Percentiles rank a stretch among this genome's conserved stretches.
Evolutionary conservation across 1,284 basidiomycete species (phyloP).

Genomic region (Phellinidium pouzarii): DNA sequence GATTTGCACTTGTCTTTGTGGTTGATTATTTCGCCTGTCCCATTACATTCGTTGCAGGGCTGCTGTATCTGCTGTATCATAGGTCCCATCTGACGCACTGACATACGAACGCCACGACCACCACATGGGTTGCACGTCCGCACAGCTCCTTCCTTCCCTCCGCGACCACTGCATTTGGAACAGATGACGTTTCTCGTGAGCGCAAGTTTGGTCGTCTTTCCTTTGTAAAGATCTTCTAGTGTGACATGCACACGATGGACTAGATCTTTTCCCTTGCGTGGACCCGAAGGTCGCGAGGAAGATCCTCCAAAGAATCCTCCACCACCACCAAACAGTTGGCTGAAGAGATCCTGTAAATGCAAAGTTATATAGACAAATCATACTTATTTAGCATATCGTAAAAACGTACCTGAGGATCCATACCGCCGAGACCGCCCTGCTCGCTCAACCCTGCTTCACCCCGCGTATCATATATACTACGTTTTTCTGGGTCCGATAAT

Average conservation of each 20-base stretch:
- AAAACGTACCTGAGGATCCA: constrained; percentile 81
- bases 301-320: constrained; percentile 49
- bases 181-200: constrained; percentile 96
- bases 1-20: constrained; percentile 87
- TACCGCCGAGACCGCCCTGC: constrained; percentile 86
- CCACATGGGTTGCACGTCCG: constrained; percentile 74
- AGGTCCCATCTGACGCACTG: constrained; percentile 93
- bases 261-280: constrained; percentile 97
- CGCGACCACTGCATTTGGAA: constrained; percentile 89
- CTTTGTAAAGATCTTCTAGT: constrained; percentile 97
- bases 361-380: constrained; percentile 10
- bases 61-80: constrained; percentile 99
- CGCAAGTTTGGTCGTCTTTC: constrained; percentile 97
- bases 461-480: constrained; percentile 82
- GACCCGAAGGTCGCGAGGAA: constrained; percentile 61
- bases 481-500: constrained; percentile 85
- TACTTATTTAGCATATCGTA: neutral
- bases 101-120: constrained; percentile 90
- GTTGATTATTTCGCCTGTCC: constrained; percentile 92
- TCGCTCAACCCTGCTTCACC: constrained; percentile 91
- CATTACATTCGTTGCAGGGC: constrained; percentile 88
- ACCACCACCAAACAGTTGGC: constrained; percentile 85
- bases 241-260: constrained; percentile 95
- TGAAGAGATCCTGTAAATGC: constrained; percentile 81
- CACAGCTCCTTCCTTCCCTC: constrained; percentile 96